Base-by-base conservation (phyloP, 208 protist genomes). In the Acanthamoeba healyi region DNA sequence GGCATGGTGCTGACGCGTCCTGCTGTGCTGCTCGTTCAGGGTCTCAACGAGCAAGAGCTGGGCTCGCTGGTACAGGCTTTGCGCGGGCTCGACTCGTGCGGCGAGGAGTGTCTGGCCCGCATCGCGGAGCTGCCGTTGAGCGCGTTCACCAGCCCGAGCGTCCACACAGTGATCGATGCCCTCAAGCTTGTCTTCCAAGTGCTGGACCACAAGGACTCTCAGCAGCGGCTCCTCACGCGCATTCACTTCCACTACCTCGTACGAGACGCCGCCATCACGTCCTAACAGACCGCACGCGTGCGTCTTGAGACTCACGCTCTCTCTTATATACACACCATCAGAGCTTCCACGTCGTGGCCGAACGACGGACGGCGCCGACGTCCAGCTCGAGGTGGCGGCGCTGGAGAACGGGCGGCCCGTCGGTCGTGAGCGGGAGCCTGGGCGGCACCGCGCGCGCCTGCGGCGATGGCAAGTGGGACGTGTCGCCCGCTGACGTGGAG, bases 161-260 rank as follows among this genome's bases (percentile, higher is more conserved):
- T 84, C 42, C 38, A 56, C 38, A 56, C 74, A 9, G 74, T 84
- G n/a, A 38, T 24, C 24, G 44, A 84, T 38, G 74, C 74, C 46
- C 74, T 84, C 46, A 49, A 84, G 32, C 74, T 84, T 84, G 74
- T 84, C 74, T 84, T 84, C 74, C 74, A 84, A 84, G 74, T 84
- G 74, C 74, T 84, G 74, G 74, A 84, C 74, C 74, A 84, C 74
- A 84, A 84, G 74, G 74, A 84, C 34, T 4, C 74, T 56, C 74
- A 84, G n/a, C 19, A 38, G 44, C 74, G 74, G 74, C 74, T 84
- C 29, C 74, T 84, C 29, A 90, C 82, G 10, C 49, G 82, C 29
- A 90, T 90, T n/a, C 82, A 90, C 54, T 90, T 90, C 38, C 82
- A 90, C 58, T 72, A 70, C 36, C 82, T 90, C 36, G 74, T 84